Conservation (phyloP, 148 eudicot genomes). For the Oxyria digyna region DNA sequence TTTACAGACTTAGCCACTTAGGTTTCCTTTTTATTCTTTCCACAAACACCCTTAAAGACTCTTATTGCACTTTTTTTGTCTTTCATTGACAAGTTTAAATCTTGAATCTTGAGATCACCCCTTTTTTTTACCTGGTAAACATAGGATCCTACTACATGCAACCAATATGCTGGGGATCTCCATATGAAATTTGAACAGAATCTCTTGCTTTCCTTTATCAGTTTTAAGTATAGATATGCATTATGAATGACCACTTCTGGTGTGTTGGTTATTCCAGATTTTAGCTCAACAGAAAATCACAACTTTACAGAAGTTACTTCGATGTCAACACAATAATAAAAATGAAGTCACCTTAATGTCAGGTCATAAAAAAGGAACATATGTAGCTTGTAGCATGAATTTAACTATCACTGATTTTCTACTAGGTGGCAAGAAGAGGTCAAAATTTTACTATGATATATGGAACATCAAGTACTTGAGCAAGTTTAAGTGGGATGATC, state of each 20-base stretch:
- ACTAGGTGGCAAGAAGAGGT: slow-evolving; percentile 85
- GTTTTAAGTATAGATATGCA: neutral
- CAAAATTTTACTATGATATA: slow-evolving; percentile 59
- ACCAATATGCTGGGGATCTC: no score
- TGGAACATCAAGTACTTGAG: slow-evolving; percentile 96
- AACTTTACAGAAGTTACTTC: neutral
- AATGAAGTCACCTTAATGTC: neutral
- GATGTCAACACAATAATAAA: neutral
- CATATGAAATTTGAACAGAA: no score
- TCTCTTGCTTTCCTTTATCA: no score
- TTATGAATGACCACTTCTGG: neutral
- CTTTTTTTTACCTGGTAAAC: neutral
- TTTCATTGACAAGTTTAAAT: neutral
- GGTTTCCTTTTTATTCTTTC: neutral
- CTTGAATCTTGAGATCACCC: neutral
- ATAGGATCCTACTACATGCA: neutral
- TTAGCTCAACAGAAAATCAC: neutral
- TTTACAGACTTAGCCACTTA: neutral
- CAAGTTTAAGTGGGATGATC: slow-evolving; percentile 95
- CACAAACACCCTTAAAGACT: neutral
- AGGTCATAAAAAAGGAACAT: neutral
- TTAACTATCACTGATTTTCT: neutral
- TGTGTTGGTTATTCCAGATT: neutral
- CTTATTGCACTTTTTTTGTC: neutral
- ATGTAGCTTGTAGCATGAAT: neutral